Conservation (phyloP, 306 rosid genomes). For the Lagenaria siceraria region DNA sequence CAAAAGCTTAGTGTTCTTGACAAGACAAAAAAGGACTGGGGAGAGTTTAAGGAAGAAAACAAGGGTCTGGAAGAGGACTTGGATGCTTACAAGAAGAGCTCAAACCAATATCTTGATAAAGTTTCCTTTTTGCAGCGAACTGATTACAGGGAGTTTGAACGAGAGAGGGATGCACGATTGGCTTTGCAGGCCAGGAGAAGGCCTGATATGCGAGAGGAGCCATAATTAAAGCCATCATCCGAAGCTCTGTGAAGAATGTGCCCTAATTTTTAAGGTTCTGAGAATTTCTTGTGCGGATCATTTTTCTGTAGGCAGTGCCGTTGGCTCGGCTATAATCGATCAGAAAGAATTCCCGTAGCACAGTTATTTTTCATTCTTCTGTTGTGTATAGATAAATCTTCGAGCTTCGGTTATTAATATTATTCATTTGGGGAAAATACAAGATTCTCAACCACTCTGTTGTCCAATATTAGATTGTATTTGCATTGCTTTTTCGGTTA, state of each 20-base stretch:
- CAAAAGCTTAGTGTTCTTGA: conserved; percentile 92
- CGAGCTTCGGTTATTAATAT: not conserved
- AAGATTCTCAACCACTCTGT: not conserved
- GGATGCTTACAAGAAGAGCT: conserved; percentile 97
- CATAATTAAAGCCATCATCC: conserved; percentile 9
- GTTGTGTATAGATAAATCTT: not conserved
- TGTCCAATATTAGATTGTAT: not conserved
- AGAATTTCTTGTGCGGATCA: not conserved
- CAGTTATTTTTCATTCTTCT: not conserved
- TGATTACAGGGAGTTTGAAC: conserved; percentile 89
- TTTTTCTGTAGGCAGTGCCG: not conserved
- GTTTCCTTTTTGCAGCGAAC: conserved; percentile 88
- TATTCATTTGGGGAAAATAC: not conserved
- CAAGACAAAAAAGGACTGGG: conserved; percentile 95
- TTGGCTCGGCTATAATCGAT: not conserved
- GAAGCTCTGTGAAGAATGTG: not conserved
- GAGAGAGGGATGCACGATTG: conserved; percentile 89
- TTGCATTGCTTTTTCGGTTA: not conserved
- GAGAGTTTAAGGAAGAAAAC: conserved; percentile 85
- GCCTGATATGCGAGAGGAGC: conserved; percentile 75
- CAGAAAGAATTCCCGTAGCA: too few species aligned
- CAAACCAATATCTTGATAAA: conserved; percentile 81
- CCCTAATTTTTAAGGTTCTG: not conserved
- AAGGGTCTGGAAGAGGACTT: conserved; percentile 69
- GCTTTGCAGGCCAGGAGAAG: conserved; percentile 68